Evolutionary conservation across 305 asterid genomes (phyloP), one percentile per base, ranked within the genome.

Genomic region (Fraxinus platypoda): DNA sequence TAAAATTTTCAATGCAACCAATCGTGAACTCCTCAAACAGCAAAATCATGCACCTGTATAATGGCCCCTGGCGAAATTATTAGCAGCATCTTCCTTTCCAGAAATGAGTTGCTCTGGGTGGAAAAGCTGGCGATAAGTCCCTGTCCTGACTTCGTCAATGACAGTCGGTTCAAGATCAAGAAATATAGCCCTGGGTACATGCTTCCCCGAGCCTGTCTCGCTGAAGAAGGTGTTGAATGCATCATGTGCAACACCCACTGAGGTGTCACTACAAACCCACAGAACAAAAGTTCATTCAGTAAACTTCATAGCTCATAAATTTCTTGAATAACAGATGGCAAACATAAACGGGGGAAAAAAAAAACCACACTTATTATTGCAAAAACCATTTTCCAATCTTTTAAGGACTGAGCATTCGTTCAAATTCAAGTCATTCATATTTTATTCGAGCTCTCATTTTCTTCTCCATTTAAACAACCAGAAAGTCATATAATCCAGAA

Each of bases 161-260:
- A 91, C 93, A 17, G 93, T 91, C 1, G 95, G 93, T 75, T 91
- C 93, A 33, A 91, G 95, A 83, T 91, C 95, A 34, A 91, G 88
- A 83, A 90, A 91, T 80, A 91, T 87, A 77, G 93, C 95, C 77
- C 95, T 86, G 2, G 95, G 95, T 11, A 91, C 93, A 74, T 91
- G 95, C 88, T 89, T 91, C 30, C 95, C 95, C 0, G 92, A 84
- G 68, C 93, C 88, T 2, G 92, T 91, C 87, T 91, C 95, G 6
- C 95, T 91, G 38, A 91, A 91, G 90, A 91, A 91, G 78, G 95
- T 91, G 85, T 91, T 91, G 91, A 91, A 91, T 68, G 95, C 92
- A 86, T 91, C 95, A 66, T 90, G 89, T 19, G 83, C 93, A 13
- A 77, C 89, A 37, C 90, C 95, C 64, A 86, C 82, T 9, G 90